Evolutionary conservation across 352 stramenopile genomes (phyloP), one percentile per base, ranked within the genome.

Genomic region (Phytophthora ohioensis): DNA sequence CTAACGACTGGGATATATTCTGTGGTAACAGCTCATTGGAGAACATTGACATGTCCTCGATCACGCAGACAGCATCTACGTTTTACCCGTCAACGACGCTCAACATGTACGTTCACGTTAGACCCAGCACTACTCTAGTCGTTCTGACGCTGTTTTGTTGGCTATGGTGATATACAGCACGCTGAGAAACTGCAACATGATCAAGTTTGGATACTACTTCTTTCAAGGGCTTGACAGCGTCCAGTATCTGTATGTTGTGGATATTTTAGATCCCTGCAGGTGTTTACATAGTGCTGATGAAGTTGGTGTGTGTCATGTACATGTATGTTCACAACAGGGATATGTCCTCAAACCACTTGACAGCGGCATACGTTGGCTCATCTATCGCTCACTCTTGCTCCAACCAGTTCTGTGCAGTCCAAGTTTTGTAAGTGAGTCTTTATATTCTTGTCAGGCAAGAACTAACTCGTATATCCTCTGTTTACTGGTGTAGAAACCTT

Each of bases 101-200:
- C 12, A 80, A 77, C n/a, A 65, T 80, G 73, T 80, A 51, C 12
- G 64, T 46, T 55, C 12, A 17, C 17, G 6, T 0, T 10, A 62
- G 4, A 13, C 0, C 21, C 12, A n/a, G 39, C 17, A n/a, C 3
- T 35, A 5, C 9, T 34, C 21, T 9, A 45, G 8, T 48, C 17
- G 5, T 31, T 48, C 6, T 35, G 21, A 35, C 15, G 45, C 45
- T 15, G 42, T 9, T 48, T 43, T 41, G 32, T 56, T 11, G 42
- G n/a, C 7, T 59, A 9, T 71, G 11, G 15, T 48, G 30, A 12
- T 68, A 13, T 58, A 11, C 42, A 84, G 76, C 8, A 82, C 71
- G 10, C 61, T 87, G 53, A 69, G 71, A 49, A 87, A 80, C 41
- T 85, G 74, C 69, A 85, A 80, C 38, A 74, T 87, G 53, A 71